Conservation (phyloP, 2,329 filamentous ascomycete genomes). For the Zasmidium cellare region DNA sequence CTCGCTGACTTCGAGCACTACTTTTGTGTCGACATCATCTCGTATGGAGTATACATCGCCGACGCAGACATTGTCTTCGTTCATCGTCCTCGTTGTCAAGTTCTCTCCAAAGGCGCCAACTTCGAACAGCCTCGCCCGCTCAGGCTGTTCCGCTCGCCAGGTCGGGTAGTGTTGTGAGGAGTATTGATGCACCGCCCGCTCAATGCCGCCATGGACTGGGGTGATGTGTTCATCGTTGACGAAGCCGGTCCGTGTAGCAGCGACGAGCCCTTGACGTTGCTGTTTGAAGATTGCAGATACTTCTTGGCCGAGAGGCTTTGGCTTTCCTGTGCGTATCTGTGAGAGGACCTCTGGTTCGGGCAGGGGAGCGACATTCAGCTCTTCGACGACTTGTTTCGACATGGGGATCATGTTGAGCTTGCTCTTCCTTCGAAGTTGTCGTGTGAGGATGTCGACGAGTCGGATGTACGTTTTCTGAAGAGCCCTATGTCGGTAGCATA, state of each 20-base stretch:
- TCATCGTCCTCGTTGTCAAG: conserved; percentile 56
- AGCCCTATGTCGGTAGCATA: too few relatives aligned
- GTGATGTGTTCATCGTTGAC: conserved; percentile 60
- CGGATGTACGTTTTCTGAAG: too few relatives aligned
- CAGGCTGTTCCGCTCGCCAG: conserved; percentile 55
- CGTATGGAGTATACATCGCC: conserved; percentile 57
- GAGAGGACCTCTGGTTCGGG: conserved; percentile 8
- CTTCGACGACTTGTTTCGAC: too few relatives aligned
- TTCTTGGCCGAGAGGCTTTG: conserved; percentile 2
- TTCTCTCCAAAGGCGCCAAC: conserved; percentile 64
- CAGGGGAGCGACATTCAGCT: background rate
- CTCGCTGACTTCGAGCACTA: conserved; percentile 58
- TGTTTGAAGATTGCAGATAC: conserved; percentile 39
- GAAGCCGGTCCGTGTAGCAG: conserved; percentile 50
- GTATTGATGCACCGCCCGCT: conserved; percentile 62
- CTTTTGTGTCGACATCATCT: conserved; percentile 10
- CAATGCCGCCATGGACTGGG: conserved; percentile 60
- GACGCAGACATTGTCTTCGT: conserved; percentile 64
- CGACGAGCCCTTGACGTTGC: conserved; percentile 42
- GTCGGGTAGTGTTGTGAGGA: conserved; percentile 57
- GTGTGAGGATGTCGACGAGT: too few relatives aligned
- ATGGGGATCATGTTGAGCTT: too few relatives aligned
- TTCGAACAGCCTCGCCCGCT: conserved; percentile 49
- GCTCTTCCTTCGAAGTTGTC: too few relatives aligned
- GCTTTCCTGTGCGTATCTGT: conserved; percentile 16